Conservation (phyloP, 352 stramenopile genomes). For the Hyaloperonospora arabidopsidis region DNA sequence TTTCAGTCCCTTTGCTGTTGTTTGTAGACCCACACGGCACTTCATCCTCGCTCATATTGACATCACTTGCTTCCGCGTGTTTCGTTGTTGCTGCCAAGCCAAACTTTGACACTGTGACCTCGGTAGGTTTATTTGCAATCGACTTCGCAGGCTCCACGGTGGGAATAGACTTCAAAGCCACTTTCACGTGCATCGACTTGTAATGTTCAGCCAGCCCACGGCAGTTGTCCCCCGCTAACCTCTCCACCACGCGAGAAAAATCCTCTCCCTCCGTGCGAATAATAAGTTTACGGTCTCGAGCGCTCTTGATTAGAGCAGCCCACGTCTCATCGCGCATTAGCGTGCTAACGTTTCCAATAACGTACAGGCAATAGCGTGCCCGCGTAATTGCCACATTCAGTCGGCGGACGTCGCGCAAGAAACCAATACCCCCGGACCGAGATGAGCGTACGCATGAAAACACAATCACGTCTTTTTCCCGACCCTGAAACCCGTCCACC, state of each 20-base stretch:
- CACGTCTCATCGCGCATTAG: slow-evolving; percentile 73
- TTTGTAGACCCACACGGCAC: background rate
- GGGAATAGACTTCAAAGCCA: slow-evolving; percentile 28
- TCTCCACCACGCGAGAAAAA: slow-evolving; percentile 39
- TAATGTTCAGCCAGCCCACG: slow-evolving; percentile 44
- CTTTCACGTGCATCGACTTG: slow-evolving; percentile 65
- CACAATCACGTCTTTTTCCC: slow-evolving; percentile 98
- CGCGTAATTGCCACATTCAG: slow-evolving; percentile 89
- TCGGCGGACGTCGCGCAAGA: slow-evolving; percentile 84
- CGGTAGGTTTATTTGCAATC: slow-evolving; percentile 5
- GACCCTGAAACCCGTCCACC: slow-evolving; percentile 97
- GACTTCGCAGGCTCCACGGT: slow-evolving; percentile 11
- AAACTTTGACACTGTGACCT: slow-evolving; percentile 9
- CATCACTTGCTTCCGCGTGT: background rate
- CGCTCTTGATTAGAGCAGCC: slow-evolving; percentile 67
- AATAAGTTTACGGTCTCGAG: slow-evolving; percentile 53
- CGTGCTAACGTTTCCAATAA: slow-evolving; percentile 75
- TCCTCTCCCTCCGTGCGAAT: slow-evolving; percentile 37
- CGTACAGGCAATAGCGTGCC: slow-evolving; percentile 81
- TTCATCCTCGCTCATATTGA: slow-evolving; percentile 1
- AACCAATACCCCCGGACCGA: slow-evolving; percentile 74
- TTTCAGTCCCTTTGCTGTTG: slow-evolving; percentile 1
- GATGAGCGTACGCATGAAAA: slow-evolving; percentile 93
- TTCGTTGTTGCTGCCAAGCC: background rate
- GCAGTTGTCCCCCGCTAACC: slow-evolving; percentile 36